These are phyloP conservation scores for Gautieria morchelliformis DNA, from an alignment of 768 basidiomycete species.

Conservation along the genomic window DNA sequence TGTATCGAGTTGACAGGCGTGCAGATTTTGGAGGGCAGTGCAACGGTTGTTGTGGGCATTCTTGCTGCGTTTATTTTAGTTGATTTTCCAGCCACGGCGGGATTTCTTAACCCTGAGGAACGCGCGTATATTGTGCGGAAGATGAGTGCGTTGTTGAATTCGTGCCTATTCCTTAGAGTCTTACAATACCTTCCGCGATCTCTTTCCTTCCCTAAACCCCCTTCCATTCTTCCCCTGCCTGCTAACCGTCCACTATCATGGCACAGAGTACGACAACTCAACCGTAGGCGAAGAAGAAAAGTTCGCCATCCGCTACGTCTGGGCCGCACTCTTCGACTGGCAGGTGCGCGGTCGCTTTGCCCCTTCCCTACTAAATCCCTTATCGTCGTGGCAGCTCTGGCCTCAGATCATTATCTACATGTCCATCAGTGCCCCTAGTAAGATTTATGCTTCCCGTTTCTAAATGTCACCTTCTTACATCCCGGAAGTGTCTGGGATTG, in stretches of 20 bases:
- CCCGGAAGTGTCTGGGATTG: conserved; percentile 52
- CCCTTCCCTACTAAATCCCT: neutral
- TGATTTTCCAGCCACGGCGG: conserved; percentile 51
- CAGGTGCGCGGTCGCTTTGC: conserved; percentile 33
- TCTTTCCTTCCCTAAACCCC: too few relatives aligned
- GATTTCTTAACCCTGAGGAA: conserved; percentile 53
- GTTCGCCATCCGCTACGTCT: conserved; percentile 44
- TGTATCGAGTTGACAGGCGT: too few relatives aligned
- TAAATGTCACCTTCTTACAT: neutral
- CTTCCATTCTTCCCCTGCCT: too few relatives aligned
- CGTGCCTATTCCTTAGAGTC: neutral
- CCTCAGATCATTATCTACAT: conserved; percentile 49
- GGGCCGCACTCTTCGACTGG: conserved; percentile 52
- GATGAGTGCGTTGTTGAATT: conserved; percentile 33
- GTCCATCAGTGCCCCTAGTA: conserved; percentile 49
- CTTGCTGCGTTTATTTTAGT: conserved; percentile 48
- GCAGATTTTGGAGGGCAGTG: conserved; percentile 55
- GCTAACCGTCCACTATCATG: too few relatives aligned
- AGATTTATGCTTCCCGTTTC: conserved; percentile 18
- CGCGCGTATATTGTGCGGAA: conserved; percentile 42
- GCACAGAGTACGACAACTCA: conserved; percentile 43
- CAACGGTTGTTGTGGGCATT: conserved; percentile 47
- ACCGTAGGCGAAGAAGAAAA: conserved; percentile 53
- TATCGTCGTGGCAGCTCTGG: conserved; percentile 29
- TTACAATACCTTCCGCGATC: too few relatives aligned